A percentile compares a stretch with the other conserved stretches of the same genome.
Evolutionary conservation across 148 eudicot genomes (phyloP).

Genomic region (Persicaria tinctoria): DNA sequence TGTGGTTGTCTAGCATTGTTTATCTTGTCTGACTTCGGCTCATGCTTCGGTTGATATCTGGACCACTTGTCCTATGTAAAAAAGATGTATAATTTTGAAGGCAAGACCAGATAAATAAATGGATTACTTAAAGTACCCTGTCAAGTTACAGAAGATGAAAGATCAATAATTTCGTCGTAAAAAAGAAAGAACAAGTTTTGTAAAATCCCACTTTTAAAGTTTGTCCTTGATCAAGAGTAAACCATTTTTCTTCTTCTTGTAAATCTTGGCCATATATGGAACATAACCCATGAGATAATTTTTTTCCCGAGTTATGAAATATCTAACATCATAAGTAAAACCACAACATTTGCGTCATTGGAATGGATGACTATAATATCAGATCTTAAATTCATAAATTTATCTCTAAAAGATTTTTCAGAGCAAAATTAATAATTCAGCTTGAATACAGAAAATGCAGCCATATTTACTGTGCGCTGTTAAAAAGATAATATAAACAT

Average conservation of each 20-base stretch:
- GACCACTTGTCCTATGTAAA: constrained; percentile 31
- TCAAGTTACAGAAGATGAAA: neutral
- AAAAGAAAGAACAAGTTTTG: neutral
- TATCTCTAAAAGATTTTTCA: too few relatives aligned
- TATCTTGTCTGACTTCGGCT: constrained; percentile 21
- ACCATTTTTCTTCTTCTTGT: neutral
- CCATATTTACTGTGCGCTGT: too few relatives aligned
- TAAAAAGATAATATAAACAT: too few relatives aligned
- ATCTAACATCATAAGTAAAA: neutral
- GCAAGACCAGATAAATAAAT: neutral
- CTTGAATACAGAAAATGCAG: too few relatives aligned
- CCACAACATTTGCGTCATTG: neutral
- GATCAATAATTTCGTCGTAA: neutral
- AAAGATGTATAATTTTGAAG: neutral
- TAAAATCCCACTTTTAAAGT: neutral
- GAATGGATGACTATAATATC: neutral
- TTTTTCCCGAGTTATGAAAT: neutral
- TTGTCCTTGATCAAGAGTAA: neutral
- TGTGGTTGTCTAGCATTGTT: constrained; percentile 24
- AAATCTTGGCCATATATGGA: neutral
- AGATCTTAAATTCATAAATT: too few relatives aligned
- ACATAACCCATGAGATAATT: neutral
- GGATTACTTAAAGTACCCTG: neutral
- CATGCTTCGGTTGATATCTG: constrained; percentile 19
- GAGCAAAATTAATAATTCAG: too few relatives aligned